Conservation (phyloP, 1,284 basidiomycete genomes). For the Golubevia pallescens region DNA sequence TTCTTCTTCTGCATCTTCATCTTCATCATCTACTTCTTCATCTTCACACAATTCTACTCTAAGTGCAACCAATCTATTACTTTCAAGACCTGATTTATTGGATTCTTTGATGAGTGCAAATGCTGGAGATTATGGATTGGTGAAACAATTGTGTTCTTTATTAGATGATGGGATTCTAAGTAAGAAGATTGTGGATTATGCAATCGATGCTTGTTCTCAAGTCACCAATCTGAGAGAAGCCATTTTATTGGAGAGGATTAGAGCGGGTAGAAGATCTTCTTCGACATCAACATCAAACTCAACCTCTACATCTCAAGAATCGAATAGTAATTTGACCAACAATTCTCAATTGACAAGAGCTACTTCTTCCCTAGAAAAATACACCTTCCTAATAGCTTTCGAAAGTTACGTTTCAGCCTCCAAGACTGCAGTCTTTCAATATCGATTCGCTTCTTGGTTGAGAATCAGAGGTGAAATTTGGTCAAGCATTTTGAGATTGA, state of each 20-base stretch:
- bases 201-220: slow-evolving; percentile 56
- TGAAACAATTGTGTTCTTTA: slow-evolving; percentile 50
- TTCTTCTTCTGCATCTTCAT: neutral
- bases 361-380: slow-evolving; percentile 54
- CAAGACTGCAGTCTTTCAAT: slow-evolving; percentile 51
- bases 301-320: slow-evolving; percentile 37
- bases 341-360: slow-evolving; percentile 39
- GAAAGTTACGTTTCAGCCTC: slow-evolving; percentile 53
- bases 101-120: slow-evolving; percentile 52
- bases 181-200: slow-evolving; percentile 52
- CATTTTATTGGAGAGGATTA: slow-evolving; percentile 43
- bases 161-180: slow-evolving; percentile 54
- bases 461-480: too few relatives aligned
- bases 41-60: neutral
- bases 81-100: slow-evolving; percentile 47
- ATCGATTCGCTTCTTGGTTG: slow-evolving; percentile 57
- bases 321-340: slow-evolving; percentile 3
- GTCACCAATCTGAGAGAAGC: slow-evolving; percentile 58
- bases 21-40: neutral
- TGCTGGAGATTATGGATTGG: slow-evolving; percentile 53
- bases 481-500: neutral
- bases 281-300: slow-evolving; percentile 19
- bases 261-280: neutral
- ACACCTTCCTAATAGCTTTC: slow-evolving; percentile 60
- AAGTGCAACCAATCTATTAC: slow-evolving; percentile 41